Evolutionary conservation across 164 flowering plant species (phyloP).

Genomic region (Piper longum): DNA sequence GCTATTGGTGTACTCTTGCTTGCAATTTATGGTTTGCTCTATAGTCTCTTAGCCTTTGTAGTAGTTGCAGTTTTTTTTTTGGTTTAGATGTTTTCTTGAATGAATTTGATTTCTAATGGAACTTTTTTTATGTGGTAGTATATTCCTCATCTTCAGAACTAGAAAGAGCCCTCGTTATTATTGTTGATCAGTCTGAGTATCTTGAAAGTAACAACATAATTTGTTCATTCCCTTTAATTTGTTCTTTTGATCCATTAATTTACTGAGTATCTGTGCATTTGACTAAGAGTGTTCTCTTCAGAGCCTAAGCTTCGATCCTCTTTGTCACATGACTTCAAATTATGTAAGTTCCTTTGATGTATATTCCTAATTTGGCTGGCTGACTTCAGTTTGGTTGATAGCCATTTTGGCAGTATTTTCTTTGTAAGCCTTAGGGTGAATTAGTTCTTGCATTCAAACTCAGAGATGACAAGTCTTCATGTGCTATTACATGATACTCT

Average conservation of each 20-base stretch:
- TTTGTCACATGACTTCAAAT: neutral
- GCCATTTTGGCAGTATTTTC: too few relatives aligned
- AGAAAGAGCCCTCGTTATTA: constrained; percentile 24
- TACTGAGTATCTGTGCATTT: neutral
- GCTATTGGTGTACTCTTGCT: constrained; percentile 56
- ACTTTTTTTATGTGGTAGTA: constrained; percentile 17
- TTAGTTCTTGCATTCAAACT: too few relatives aligned
- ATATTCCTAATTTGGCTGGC: neutral
- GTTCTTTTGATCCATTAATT: neutral
- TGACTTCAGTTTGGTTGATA: too few relatives aligned
- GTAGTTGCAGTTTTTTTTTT: neutral
- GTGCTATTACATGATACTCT: neutral
- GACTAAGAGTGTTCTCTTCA: neutral
- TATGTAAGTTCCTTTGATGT: neutral
- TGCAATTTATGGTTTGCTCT: constrained; percentile 43
- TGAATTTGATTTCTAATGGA: neutral
- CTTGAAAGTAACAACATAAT: neutral
- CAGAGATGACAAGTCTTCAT: too few relatives aligned
- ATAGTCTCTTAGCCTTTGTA: neutral
- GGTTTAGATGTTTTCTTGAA: neutral
- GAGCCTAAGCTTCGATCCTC: neutral
- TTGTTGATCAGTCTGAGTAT: constrained; percentile 18
- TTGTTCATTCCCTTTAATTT: neutral
- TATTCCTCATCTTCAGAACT: constrained; percentile 41
- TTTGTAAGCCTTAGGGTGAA: too few relatives aligned